phyloP scores from a whole-genome alignment of 1,139 yeast genomes.

The Sugiyamaella japonica region DNA sequence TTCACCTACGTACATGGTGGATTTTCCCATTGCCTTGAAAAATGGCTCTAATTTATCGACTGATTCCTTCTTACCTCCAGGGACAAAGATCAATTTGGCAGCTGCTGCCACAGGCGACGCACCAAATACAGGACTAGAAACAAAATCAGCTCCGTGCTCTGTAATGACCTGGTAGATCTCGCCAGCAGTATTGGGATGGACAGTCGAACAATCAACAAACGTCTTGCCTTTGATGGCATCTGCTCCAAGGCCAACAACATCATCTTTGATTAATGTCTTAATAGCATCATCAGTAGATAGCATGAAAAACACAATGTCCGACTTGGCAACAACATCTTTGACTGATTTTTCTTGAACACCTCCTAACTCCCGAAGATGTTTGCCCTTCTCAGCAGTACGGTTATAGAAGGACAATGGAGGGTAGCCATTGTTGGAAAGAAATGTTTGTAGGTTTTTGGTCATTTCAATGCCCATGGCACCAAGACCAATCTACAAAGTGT shows the following conservation, averaged over 20 bases:
- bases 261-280: slow-evolving; percentile 19
- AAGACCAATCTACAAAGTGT: slow-evolving; percentile 25
- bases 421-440: slow-evolving; percentile 17
- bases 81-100: slow-evolving; percentile 32
- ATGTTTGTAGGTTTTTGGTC: slow-evolving; percentile 28
- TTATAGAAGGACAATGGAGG: slow-evolving; percentile 27
- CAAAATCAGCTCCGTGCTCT: slow-evolving; percentile 29
- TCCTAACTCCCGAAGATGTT: slow-evolving; percentile 26
- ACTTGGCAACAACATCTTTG: slow-evolving; percentile 23
- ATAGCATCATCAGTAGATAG: slow-evolving; percentile 27
- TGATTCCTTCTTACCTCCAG: slow-evolving; percentile 32
- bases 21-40: slow-evolving; percentile 34
- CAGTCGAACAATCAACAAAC: slow-evolving; percentile 34
- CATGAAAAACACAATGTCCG: slow-evolving; percentile 26
- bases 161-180: slow-evolving; percentile 21
- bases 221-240: slow-evolving; percentile 27
- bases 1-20: slow-evolving; percentile 31
- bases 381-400: slow-evolving; percentile 28
- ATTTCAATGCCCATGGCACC: slow-evolving; percentile 32
- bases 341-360: slow-evolving; percentile 23
- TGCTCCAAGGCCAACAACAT: slow-evolving; percentile 8
- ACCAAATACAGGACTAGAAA: slow-evolving; percentile 39
- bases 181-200: slow-evolving; percentile 36
- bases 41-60: slow-evolving; percentile 31
- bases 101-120: slow-evolving; percentile 36